These are phyloP conservation scores for Dioscorea dumetorum DNA, from an alignment of 106 monocot species.

Conservation along the genomic window DNA sequence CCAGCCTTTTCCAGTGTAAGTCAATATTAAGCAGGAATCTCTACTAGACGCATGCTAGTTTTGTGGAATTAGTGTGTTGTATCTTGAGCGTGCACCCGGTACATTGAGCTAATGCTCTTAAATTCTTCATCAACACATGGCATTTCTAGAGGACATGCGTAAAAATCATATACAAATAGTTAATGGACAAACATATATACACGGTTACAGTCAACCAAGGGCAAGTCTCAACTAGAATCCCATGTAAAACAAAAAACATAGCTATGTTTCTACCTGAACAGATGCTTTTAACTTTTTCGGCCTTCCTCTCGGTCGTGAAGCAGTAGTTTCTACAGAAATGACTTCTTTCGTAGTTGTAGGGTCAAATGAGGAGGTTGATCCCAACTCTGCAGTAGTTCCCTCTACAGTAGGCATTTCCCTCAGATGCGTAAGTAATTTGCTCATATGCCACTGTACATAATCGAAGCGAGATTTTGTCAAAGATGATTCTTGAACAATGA, in stretches of 20 bases:
- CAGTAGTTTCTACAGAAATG: neutral
- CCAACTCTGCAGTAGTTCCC: slow-evolving; percentile 23
- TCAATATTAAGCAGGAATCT: too few species aligned
- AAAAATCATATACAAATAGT: neutral
- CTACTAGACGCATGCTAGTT: too few species aligned
- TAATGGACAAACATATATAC: neutral
- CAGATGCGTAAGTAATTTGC: slow-evolving; percentile 57
- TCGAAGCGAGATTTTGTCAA: slow-evolving; percentile 62
- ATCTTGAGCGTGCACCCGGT: too few species aligned
- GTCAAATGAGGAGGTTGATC: slow-evolving; percentile 16
- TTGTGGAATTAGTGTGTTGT: too few species aligned
- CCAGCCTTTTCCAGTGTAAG: too few species aligned
- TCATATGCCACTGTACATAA: slow-evolving; percentile 70
- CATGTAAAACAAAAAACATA: neutral
- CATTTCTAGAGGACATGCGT: too few species aligned
- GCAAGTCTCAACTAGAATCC: neutral
- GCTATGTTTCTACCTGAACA: neutral
- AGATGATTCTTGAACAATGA: slow-evolving; percentile 66
- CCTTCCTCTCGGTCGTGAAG: neutral
- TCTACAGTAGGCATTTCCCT: slow-evolving; percentile 60
- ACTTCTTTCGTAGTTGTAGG: neutral
- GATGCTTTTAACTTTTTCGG: neutral
- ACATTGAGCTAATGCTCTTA: too few species aligned
- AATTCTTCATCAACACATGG: too few species aligned
- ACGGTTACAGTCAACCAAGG: neutral